These are phyloP conservation scores for Gamsiella multidivaricata DNA, from an alignment of 192 early-diverging fungal genomes.

Conservation along the genomic window DNA sequence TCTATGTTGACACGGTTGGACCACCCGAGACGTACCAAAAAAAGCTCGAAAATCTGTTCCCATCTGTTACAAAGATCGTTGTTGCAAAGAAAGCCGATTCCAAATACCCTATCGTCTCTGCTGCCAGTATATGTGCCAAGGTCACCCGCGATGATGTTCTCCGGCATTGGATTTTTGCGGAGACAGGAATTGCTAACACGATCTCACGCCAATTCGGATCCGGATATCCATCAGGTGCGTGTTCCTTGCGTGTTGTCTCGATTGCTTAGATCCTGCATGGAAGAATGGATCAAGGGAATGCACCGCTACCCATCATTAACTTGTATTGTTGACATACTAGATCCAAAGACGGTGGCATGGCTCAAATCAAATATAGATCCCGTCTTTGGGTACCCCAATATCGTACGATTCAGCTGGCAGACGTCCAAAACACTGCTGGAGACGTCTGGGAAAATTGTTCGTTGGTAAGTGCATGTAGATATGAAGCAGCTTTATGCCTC, in stretches of 20 bases:
- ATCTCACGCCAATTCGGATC: constrained; percentile 80
- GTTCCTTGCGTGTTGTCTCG: too few relatives aligned
- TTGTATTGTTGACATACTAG: constrained; percentile 44
- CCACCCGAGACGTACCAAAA: constrained; percentile 86
- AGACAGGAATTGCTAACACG: constrained; percentile 57
- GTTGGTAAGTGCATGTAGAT: constrained; percentile 57
- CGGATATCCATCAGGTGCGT: constrained; percentile 84
- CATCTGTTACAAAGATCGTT: constrained; percentile 74
- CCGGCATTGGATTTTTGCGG: constrained; percentile 74
- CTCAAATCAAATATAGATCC: constrained; percentile 78
- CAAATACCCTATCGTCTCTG: constrained; percentile 93
- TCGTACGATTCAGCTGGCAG: constrained; percentile 96
- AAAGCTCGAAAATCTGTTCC: constrained; percentile 82
- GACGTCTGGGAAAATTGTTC: constrained; percentile 64
- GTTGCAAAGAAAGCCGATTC: constrained; percentile 97
- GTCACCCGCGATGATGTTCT: constrained; percentile 80
- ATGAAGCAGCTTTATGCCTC: neutral
- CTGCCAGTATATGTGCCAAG: constrained; percentile 97
- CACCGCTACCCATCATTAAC: neutral
- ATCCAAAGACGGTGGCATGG: constrained; percentile 94
- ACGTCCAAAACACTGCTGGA: constrained; percentile 83
- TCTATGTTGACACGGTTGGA: constrained; percentile 97
- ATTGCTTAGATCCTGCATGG: too few relatives aligned
- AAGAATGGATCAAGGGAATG: too few relatives aligned
- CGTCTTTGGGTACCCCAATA: constrained; percentile 92